A percentile compares a stretch with the other conserved stretches of the same genome.
Conservation (phyloP, 169 alveolate species). For the Blepharisma undulans region DNA sequence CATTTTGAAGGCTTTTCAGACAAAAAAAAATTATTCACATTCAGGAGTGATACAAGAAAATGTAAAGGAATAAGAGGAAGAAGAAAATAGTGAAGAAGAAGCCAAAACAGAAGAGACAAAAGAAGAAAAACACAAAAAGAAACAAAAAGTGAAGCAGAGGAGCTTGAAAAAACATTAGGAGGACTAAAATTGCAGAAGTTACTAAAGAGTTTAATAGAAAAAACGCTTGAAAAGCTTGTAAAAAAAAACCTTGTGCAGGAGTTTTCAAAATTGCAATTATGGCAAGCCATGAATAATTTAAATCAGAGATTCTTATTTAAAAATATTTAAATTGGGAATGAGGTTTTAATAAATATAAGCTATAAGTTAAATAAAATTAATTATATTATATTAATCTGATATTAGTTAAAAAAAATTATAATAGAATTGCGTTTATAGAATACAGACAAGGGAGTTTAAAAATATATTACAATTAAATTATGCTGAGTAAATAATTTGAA, state of each 20-base stretch:
- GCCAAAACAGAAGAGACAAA: constrained; percentile 50
- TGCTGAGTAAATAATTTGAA: too few species aligned
- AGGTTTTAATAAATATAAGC: too few species aligned
- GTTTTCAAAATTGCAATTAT: constrained; percentile 57
- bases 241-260: background rate
- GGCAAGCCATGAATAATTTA: too few species aligned
- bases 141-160: background rate
- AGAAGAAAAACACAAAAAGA: background rate
- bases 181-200: background rate
- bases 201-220: background rate
- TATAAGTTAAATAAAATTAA: too few species aligned
- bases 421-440: too few species aligned
- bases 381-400: too few species aligned
- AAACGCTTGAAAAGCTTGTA: constrained; percentile 10
- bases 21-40: background rate
- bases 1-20: background rate
- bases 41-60: background rate
- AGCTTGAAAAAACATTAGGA: background rate
- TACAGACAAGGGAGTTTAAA: too few species aligned
- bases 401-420: too few species aligned
- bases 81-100: constrained; percentile 73
- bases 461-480: too few species aligned
- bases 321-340: too few species aligned
- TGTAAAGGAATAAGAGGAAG: constrained; percentile 51
- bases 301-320: too few species aligned